These are phyloP conservation scores for Aspergillus sclerotiicarbonarius DNA, from an alignment of 495 filamentous ascomycete species.

Conservation along the genomic window DNA sequence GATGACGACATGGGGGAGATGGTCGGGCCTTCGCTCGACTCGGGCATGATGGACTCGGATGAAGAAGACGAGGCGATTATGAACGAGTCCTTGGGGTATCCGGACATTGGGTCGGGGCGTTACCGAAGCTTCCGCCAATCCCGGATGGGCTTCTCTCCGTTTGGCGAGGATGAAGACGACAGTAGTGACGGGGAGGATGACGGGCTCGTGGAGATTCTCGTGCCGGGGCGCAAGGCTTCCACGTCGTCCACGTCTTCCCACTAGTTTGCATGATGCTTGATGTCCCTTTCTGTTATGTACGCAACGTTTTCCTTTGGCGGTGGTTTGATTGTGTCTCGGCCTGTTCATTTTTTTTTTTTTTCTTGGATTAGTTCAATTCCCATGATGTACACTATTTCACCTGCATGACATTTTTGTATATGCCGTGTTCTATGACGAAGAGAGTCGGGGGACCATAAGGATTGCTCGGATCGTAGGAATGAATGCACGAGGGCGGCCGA, in stretches of 20 bases:
- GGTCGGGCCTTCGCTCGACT: slow-evolving; percentile 40
- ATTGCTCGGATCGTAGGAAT: too few species aligned
- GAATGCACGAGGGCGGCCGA: not conserved
- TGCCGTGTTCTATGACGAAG: not conserved
- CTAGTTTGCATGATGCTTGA: not conserved
- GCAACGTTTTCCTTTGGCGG: not conserved
- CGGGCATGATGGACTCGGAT: slow-evolving; percentile 43
- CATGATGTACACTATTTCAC: slow-evolving; percentile 6
- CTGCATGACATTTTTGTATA: slow-evolving; percentile 2
- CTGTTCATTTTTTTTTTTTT: not conserved
- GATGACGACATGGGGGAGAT: slow-evolving; percentile 52
- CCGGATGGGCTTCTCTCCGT: slow-evolving; percentile 35
- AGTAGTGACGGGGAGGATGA: slow-evolving; percentile 50
- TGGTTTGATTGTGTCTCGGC: not conserved
- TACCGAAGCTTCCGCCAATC: slow-evolving; percentile 37
- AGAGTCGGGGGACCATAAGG: not conserved
- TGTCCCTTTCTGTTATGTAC: not conserved
- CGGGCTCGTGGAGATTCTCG: slow-evolving; percentile 48
- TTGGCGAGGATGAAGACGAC: slow-evolving; percentile 42
- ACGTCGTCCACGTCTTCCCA: slow-evolving; percentile 6
- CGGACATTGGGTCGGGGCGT: slow-evolving; percentile 35
- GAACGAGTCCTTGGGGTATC: slow-evolving; percentile 46
- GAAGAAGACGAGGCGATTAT: slow-evolving; percentile 51
- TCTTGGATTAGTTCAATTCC: not conserved
- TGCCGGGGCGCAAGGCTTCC: slow-evolving; percentile 43